A percentile compares a stretch with the other conserved stretches of the same genome.
Evolutionary conservation across 2,329 filamentous ascomycete genomes (phyloP).

Genomic region (Capronia americana): DNA sequence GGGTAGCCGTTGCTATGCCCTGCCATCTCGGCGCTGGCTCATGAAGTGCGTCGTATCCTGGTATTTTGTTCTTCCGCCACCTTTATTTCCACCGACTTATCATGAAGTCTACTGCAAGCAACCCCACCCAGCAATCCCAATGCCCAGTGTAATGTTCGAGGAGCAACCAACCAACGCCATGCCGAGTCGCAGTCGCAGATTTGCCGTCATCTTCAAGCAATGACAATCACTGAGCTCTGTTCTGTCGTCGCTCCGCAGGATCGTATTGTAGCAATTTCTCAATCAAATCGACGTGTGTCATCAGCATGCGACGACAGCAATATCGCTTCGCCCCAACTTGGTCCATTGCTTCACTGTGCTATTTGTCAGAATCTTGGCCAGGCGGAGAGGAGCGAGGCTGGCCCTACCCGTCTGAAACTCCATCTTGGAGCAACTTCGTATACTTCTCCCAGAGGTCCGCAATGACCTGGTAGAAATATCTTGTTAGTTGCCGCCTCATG

Average conservation of each 20-base stretch:
- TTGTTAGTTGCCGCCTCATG: constrained; percentile 31
- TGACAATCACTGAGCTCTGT: constrained; percentile 9
- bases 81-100: neutral
- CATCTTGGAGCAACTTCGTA: constrained; percentile 82
- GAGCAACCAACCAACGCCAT: neutral
- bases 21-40: neutral
- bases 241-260: constrained; percentile 33
- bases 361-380: neutral
- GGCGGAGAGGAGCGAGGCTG: neutral
- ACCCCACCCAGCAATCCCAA: neutral
- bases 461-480: constrained; percentile 72
- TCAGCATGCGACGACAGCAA: constrained; percentile 98
- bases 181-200: neutral
- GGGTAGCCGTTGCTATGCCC: neutral
- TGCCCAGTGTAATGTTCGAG: neutral
- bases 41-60: neutral
- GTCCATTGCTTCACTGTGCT: constrained; percentile 87
- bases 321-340: constrained; percentile 91
- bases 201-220: neutral
- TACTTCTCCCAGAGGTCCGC: constrained; percentile 98
- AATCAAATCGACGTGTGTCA: constrained; percentile 98
- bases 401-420: constrained; percentile 73
- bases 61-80: neutral
- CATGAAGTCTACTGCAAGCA: neutral
- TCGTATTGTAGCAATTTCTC: constrained; percentile 92